Percentiles rank a stretch among this genome's conserved stretches.
These are phyloP conservation scores for Zalaria sp. DNA, from an alignment of 2,329 filamentous ascomycete genomes.

Conservation along the genomic window DNA sequence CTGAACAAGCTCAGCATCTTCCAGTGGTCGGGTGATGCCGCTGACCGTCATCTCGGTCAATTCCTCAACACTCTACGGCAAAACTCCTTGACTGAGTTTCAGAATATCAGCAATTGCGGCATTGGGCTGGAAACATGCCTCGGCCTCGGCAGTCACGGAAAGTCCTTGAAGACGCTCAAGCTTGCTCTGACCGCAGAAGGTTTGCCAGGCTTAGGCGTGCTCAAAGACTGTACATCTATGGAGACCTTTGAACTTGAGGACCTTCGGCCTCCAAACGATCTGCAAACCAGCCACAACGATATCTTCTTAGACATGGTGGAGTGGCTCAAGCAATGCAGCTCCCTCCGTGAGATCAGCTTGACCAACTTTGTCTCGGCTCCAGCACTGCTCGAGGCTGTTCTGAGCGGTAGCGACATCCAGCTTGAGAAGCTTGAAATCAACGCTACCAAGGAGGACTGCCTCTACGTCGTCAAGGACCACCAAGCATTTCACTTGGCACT, in stretches of 20 bases:
- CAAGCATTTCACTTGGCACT: conserved; percentile 39
- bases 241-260: conserved; percentile 36
- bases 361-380: conserved; percentile 37
- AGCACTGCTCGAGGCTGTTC: conserved; percentile 37
- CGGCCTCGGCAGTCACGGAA: conserved; percentile 37
- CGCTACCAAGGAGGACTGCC: conserved; percentile 7
- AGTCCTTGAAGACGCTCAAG: conserved; percentile 40
- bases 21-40: conserved; percentile 31
- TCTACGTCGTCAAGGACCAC: conserved; percentile 34
- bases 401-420: conserved; percentile 29
- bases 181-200: conserved; percentile 35
- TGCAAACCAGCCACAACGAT: conserved; percentile 39
- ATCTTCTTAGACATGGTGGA: conserved; percentile 35
- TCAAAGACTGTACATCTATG: conserved; percentile 35
- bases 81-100: conserved; percentile 44
- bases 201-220: conserved; percentile 32
- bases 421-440: conserved; percentile 34
- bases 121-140: conserved; percentile 41
- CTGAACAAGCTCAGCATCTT: conserved; percentile 49
- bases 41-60: conserved; percentile 42
- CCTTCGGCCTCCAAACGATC: conserved; percentile 25
- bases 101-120: conserved; percentile 41
- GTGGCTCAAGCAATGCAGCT: conserved; percentile 42
- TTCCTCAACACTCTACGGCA: conserved; percentile 44
- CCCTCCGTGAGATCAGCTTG: conserved; percentile 37